Conservation (phyloP, 345 rosid genomes). For the Linum lewisii region DNA sequence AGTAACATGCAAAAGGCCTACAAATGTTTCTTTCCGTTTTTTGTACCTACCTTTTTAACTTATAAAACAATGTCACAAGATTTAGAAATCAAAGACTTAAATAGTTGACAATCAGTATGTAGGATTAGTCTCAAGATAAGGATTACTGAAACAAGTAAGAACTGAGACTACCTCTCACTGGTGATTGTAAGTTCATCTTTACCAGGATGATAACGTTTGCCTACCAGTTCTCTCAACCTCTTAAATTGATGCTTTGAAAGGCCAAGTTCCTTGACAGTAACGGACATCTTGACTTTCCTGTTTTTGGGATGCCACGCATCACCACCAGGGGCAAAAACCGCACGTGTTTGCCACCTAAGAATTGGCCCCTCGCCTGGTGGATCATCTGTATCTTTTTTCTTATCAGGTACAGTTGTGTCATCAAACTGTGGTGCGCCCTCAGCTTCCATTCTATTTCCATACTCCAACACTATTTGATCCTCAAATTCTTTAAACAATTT, state of each 20-base stretch:
- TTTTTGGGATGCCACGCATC: conserved; percentile 99
- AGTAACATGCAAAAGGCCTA: too few relatives aligned
- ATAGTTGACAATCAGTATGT: too few relatives aligned
- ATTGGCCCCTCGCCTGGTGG: conserved; percentile 92
- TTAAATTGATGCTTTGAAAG: conserved; percentile 74
- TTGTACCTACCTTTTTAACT: too few relatives aligned
- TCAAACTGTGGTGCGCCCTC: conserved; percentile 54
- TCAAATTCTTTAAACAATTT: conserved; percentile 73
- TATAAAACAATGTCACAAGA: too few relatives aligned
- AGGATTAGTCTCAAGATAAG: background rate
- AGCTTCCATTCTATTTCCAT: conserved; percentile 53
- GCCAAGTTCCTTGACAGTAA: conserved; percentile 90
- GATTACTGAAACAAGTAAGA: background rate
- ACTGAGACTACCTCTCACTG: conserved; percentile 65
- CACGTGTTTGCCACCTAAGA: conserved; percentile 82
- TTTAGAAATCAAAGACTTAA: too few relatives aligned
- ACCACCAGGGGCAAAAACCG: conserved; percentile 88
- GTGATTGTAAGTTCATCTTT: conserved; percentile 90
- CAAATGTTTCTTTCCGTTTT: too few relatives aligned
- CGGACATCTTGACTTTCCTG: conserved; percentile 80
- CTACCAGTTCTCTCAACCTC: conserved; percentile 69
- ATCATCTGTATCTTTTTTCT: conserved; percentile 47
- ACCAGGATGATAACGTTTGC: conserved; percentile 88
- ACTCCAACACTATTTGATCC: conserved; percentile 72
- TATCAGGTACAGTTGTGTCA: conserved; percentile 37